Base-by-base conservation (phyloP, 2,329 filamentous ascomycete genomes). In the Dactylellina haptotyla region DNA sequence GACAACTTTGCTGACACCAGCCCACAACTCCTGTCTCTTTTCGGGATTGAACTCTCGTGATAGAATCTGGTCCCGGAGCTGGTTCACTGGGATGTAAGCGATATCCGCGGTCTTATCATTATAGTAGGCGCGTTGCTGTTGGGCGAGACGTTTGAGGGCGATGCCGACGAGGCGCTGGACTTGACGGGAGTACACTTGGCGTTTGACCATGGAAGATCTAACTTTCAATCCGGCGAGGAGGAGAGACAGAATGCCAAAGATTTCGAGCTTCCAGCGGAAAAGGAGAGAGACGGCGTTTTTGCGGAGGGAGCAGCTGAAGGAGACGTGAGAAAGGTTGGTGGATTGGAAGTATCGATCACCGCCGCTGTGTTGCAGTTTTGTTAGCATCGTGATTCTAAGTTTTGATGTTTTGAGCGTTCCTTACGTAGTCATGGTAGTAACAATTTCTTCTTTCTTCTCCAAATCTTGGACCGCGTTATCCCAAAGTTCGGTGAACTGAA, bases 31-130 rank as follows among this genome's bases (percentile, higher is more conserved):
- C 79, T 95, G 90, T 37, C 95, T 86, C 77, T 93, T 87, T 6
- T 85, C 84, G 18, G 93, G 85, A 2, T 87, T 89, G 80, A 97
- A 92, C 74, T 96, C 89, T 26, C 90, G 87, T 18, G 94, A 86
- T 39, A 99, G 84, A 2, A 99, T 89, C 79, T 98, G 94, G 79
- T 99, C 95, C 71, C 95, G 86, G 61, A 99, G 83, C 79, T 98
- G 95, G 0, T 91, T 91, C 77, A 97, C 87, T 79, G 92, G 91
- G 75, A 99, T 87, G 82, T 91, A 96, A 0, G 89, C 75, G 37
- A 75, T 85, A 88, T 86, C 57, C 85, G 89, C 85, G 80, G 80
- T 88, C 79, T 80, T 87, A 46, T 88, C 87, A 57, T 85, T 83
- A 18, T 84, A 88, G 75, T 93, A 89, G n/a, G 94, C 82, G 75